Percentiles rank a stretch among this genome's conserved stretches.
These are phyloP conservation scores for Trapa bicornis DNA, from an alignment of 345 rosid genomes.

Conservation along the genomic window DNA sequence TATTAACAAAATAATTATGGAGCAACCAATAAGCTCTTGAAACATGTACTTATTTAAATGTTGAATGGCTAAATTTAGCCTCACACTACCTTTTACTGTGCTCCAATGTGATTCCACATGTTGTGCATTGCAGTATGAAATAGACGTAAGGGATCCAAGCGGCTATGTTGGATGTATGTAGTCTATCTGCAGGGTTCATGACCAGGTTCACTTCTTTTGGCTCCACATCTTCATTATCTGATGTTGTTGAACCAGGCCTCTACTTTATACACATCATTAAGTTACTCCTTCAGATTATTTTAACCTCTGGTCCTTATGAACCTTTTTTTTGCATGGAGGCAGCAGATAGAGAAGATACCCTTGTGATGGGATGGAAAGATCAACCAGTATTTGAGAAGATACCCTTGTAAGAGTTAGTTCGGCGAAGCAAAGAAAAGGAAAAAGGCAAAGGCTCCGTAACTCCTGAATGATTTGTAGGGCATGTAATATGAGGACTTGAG, in stretches of 20 bases:
- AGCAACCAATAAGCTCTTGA: conserved; percentile 51
- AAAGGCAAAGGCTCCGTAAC: conserved; percentile 30
- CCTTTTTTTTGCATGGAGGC: too few relatives aligned
- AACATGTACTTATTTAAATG: conserved; percentile 46
- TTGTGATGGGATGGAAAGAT: conserved; percentile 64
- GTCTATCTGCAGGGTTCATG: conserved; percentile 91
- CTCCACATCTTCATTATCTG: neutral
- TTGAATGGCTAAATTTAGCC: neutral
- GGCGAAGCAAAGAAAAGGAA: conserved; percentile 62
- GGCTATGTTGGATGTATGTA: conserved; percentile 99
- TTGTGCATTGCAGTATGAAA: conserved; percentile 49
- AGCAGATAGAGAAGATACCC: too few relatives aligned
- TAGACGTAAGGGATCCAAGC: conserved; percentile 91
- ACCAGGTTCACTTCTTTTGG: conserved; percentile 42
- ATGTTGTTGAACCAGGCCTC: neutral
- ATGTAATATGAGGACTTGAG: too few relatives aligned
- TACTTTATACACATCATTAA: neutral
- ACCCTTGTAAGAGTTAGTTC: conserved; percentile 79
- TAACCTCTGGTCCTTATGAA: too few relatives aligned
- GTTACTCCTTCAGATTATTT: neutral
- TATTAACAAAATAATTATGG: too few relatives aligned
- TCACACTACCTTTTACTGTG: neutral
- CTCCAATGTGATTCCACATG: neutral
- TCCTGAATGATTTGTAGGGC: conserved; percentile 7
- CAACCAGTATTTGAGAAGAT: conserved; percentile 80